Base-by-base conservation (phyloP, 495 filamentous ascomycete genomes). In the Penicillium crystallinum region DNA sequence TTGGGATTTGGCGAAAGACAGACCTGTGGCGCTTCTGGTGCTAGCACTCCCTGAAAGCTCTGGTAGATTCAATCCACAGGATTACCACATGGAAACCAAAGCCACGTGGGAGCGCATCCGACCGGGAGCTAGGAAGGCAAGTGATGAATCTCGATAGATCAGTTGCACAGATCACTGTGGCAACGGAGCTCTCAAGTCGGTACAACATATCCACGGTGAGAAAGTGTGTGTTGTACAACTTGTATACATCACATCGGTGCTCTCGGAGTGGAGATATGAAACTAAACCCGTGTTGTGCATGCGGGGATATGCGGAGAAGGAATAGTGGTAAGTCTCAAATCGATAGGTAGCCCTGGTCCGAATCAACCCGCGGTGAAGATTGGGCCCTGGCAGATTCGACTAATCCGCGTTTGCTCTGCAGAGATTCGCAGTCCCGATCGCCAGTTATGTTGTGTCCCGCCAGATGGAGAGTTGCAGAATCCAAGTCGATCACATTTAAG, bases 231-330 rank as follows among this genome's bases (percentile, higher is more conserved):
- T 36, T 46, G 54, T 51, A 39, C 59, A 23, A 52, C 21, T 19
- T 44, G 29, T 57, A 63, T 48, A 58, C 44, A 56, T 63, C 61
- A 63, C 57, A 63, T 58, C 61, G 52, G 14, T 8, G 12, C 33
- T 15, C 39, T 14, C 21, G 5, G 15, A 14, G 58, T 46, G 37
- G 50, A 49, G 42, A 22, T 34, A 45, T 33, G 42, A 33, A 33
- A 45, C 29, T 25, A 33, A 48, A 56, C 19, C 33, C 17, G 49
- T 52, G 42, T 45, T 12, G 18, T 33, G 42, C 29, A 45, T 45
- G 42, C 11, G 18, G 42, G 29, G 42, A 45, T 33, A 15, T 10
- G n/a, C 9, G 25, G 42, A 33, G 29, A 45, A 45, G 6, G 10
- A 46, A 41, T 56, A 27, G 6, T 33, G 14, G 34, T 19, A 23